Percentiles rank a stretch among this genome's conserved stretches.
These are phyloP conservation scores for Citrus maxima DNA, from an alignment of 345 rosid genomes.

Conservation along the genomic window DNA sequence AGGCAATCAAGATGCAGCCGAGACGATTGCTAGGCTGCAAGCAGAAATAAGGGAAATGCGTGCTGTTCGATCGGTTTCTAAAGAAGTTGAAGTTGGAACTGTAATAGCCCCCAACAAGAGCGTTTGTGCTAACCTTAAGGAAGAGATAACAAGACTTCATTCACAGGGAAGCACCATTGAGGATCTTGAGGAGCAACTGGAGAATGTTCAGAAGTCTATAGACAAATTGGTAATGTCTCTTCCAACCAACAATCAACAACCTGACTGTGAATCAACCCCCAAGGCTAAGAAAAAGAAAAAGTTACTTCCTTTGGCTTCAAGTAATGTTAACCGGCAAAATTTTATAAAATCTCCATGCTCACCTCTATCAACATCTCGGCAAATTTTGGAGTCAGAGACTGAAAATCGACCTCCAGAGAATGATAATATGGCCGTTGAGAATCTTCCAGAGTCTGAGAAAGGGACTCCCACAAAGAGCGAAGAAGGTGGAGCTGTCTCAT, in stretches of 20 bases:
- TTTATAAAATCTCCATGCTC: slow-evolving; percentile 91
- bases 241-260: slow-evolving; percentile 51
- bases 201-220: slow-evolving; percentile 94
- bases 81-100: slow-evolving; percentile 58
- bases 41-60: slow-evolving; percentile 96
- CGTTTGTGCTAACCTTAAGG: slow-evolving; percentile 92
- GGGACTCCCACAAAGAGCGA: slow-evolving; percentile 76
- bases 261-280: slow-evolving; percentile 47
- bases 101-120: slow-evolving; percentile 68
- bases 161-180: slow-evolving; percentile 96
- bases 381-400: slow-evolving; percentile 64
- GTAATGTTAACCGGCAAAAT: slow-evolving; percentile 66
- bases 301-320: slow-evolving; percentile 72
- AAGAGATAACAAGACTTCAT: slow-evolving; percentile 98
- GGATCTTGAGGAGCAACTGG: slow-evolving; percentile 90
- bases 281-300: slow-evolving; percentile 85
- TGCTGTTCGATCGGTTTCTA: slow-evolving; percentile 47
- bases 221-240: slow-evolving; percentile 97
- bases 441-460: slow-evolving; percentile 49
- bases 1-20: slow-evolving; percentile 99
- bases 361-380: slow-evolving; percentile 73
- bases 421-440: slow-evolving; percentile 41
- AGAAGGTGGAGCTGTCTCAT: slow-evolving; percentile 77
- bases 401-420: slow-evolving; percentile 86
- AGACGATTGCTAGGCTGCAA: slow-evolving; percentile 94